Base-by-base conservation (phyloP, 176 grass and related monocot species). In the Canna indica region DNA sequence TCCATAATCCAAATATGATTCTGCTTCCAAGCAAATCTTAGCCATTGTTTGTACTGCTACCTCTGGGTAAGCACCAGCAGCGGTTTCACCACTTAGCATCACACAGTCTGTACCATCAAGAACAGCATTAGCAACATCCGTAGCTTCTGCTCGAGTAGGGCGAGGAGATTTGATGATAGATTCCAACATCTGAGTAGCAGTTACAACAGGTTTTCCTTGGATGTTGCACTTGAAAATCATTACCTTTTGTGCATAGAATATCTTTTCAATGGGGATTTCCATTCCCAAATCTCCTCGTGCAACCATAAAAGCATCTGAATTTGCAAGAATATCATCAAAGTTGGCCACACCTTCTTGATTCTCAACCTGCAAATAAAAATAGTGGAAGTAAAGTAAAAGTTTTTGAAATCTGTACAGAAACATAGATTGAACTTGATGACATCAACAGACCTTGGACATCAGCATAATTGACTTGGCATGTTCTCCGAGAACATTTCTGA, bases 241-340 rank as follows among this genome's bases (percentile, higher is more conserved):
- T n/a, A 44, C 34, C 36, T 73, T 73, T 15, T 73, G 71, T 0
- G 71, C 71, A 18, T 41, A 44, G 54, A 73, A 73, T 18, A 72
- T 72, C 69, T 56, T 72, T 31, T 72, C 48, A 2, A 50, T 57
- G 0, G 69, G 69, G 36, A 73, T 73, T 59, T 73, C 71, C 71
- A 73, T 73, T 39, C 71, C 71, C 2, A 73, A 17, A 73, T 73
- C 71, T n/a, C 71, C 71, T 60, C 71, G 71, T 25, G 71, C 71
- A 25, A 73, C 71, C 71, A 73, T 73, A 24, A 59, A 73, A 31
- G 71, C 52, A 60, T 73, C 71, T 1, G 71, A 42, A 22, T 73
- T 59, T 28, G 31, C 32, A 9, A 73, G 54, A 27, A 73, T 73
- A 13, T 60, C 71, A 29, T 59, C 25, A 20, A 73, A 73, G 24